Evolutionary conservation across 257 asterid species (phyloP).

Genomic region (Datura wrightii): DNA sequence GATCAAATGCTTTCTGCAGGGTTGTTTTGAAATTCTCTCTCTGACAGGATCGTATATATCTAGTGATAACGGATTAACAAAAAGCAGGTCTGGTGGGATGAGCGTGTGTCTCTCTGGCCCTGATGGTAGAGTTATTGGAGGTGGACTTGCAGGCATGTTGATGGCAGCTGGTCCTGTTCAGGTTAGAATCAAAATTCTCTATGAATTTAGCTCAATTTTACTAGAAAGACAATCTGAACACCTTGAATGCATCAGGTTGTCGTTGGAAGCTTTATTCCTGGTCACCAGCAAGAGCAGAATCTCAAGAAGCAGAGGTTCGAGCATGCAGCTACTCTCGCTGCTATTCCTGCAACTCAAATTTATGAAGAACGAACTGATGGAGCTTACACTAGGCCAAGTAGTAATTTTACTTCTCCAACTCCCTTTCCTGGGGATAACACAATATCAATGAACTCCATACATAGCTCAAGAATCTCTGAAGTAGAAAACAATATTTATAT

Average conservation of each 20-base stretch:
- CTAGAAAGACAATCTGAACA: constrained; percentile 27
- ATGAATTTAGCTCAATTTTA: not conserved
- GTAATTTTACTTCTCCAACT: constrained; percentile 49
- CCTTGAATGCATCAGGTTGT: constrained; percentile 61
- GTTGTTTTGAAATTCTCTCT: constrained; percentile 84
- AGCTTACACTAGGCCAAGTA: constrained; percentile 48
- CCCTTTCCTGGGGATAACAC: constrained; percentile 56
- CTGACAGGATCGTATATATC: constrained; percentile 82
- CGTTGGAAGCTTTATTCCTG: constrained; percentile 74
- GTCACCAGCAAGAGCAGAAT: constrained; percentile 52
- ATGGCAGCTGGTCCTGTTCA: constrained; percentile 92
- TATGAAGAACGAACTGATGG: constrained; percentile 55
- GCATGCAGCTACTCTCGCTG: constrained; percentile 54
- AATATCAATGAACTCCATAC: constrained; percentile 50
- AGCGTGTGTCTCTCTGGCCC: constrained; percentile 89
- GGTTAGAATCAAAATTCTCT: constrained; percentile 50
- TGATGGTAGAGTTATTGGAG: constrained; percentile 91
- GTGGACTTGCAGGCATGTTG: constrained; percentile 95
- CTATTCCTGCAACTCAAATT: constrained; percentile 51
- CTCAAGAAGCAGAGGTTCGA: constrained; percentile 68
- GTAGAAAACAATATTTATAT: constrained; percentile 48
- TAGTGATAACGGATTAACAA: constrained; percentile 73
- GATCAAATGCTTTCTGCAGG: constrained; percentile 53
- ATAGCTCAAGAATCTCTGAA: constrained; percentile 47
- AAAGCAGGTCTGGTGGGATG: constrained; percentile 92